A percentile compares a stretch with the other conserved stretches of the same genome.
Evolutionary conservation across 225 moss, liverwort and hornwort species (phyloP).

Genomic region (Polytrichum commune): DNA sequence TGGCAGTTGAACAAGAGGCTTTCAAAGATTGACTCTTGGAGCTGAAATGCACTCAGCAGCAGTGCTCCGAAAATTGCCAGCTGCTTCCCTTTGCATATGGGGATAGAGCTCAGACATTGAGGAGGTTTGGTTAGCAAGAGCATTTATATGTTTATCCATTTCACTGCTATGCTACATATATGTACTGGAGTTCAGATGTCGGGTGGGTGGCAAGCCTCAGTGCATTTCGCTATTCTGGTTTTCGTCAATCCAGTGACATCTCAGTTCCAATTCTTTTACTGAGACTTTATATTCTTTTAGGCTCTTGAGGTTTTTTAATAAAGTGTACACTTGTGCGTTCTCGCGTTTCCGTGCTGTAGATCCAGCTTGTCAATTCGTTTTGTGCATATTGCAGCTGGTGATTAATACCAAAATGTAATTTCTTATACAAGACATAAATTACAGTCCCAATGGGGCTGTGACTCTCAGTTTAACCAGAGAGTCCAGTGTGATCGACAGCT

Average conservation of each 20-base stretch:
- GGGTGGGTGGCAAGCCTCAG: conserved; percentile 13
- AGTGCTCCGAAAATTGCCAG: neutral
- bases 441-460: too few species aligned
- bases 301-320: conserved; percentile 7
- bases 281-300: conserved; percentile 34
- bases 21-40: conserved; percentile 12
- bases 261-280: conserved; percentile 39
- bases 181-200: conserved; percentile 10
- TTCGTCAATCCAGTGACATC: conserved; percentile 14
- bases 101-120: conserved; percentile 24
- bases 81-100: neutral
- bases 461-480: too few species aligned
- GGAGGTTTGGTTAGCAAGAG: conserved; percentile 28
- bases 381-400: too few species aligned
- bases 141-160: conserved; percentile 6
- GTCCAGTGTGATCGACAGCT: too few species aligned
- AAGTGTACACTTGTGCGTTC: conserved; percentile 5
- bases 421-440: too few species aligned
- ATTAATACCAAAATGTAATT: too few species aligned
- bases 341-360: too few species aligned
- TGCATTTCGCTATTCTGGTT: conserved; percentile 16
- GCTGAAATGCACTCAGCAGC: conserved; percentile 18
- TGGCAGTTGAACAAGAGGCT: conserved; percentile 3
- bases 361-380: too few species aligned
- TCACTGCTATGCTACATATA: conserved; percentile 4